Conservation (phyloP, 768 basidiomycete genomes). For the Heimioporus sp. region DNA sequence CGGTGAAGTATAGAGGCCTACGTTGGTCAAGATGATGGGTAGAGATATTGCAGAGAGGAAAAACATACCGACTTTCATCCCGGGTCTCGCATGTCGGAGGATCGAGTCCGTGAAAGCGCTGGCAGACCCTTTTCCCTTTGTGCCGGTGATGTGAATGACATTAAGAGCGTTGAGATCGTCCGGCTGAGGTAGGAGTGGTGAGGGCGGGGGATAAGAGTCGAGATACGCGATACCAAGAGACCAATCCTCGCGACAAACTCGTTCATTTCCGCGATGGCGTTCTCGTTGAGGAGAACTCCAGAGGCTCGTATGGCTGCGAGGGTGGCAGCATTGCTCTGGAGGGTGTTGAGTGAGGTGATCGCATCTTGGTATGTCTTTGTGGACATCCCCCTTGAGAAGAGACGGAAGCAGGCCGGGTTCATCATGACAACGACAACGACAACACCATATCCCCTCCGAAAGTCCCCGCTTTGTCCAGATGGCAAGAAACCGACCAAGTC, state of each 20-base stretch:
- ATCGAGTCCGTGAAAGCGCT: slow-evolving; percentile 91
- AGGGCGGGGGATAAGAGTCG: slow-evolving; percentile 5
- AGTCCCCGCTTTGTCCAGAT: too few relatives aligned
- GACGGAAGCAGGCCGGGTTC: background rate
- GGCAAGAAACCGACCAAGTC: slow-evolving; percentile 32
- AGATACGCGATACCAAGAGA: slow-evolving; percentile 59
- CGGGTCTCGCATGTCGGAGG: slow-evolving; percentile 67
- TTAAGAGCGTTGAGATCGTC: slow-evolving; percentile 84
- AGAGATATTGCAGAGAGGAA: background rate
- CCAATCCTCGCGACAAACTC: slow-evolving; percentile 88
- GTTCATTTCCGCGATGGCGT: slow-evolving; percentile 84
- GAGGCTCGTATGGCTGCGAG: slow-evolving; percentile 80
- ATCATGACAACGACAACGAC: too few relatives aligned
- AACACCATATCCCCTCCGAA: too few relatives aligned
- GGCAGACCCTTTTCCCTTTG: slow-evolving; percentile 98
- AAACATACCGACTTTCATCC: slow-evolving; percentile 76
- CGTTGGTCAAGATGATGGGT: background rate
- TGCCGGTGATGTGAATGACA: slow-evolving; percentile 95
- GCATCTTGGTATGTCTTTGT: slow-evolving; percentile 64
- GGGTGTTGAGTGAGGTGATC: slow-evolving; percentile 66
- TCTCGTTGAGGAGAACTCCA: slow-evolving; percentile 48
- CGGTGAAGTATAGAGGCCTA: slow-evolving; percentile 95
- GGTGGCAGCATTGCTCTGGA: slow-evolving; percentile 93
- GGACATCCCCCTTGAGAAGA: slow-evolving; percentile 47
- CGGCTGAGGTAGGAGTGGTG: slow-evolving; percentile 46